Base-by-base conservation (phyloP, 192 early-diverging fungal genomes). In the Mortierella hygrophila region DNA sequence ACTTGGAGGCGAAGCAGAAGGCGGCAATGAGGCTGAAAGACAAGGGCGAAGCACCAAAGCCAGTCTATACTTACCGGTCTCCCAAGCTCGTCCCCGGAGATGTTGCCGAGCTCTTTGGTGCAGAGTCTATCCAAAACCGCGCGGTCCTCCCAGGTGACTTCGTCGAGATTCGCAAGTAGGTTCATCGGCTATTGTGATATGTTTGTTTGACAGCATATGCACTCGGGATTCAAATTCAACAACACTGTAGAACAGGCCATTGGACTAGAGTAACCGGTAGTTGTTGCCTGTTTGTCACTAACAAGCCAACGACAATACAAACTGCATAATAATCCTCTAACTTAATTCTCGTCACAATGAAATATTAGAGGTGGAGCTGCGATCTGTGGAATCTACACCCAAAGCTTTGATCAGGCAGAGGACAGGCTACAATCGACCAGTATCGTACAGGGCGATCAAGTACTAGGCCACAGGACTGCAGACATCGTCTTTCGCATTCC, bases 401-500 rank as follows among this genome's bases (percentile, higher is more conserved):
- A 70, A 35, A 63, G 42, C 54, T 86, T 86, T 78, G 79, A 86
- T 60, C 79, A 80, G 38, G 40, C 69, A 9, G 84, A 78, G 60
- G 84, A 79, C 8, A 79, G 84, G 69, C 68, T 86, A 23, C 75
- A 86, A 1, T 86, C 84, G 2, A 81, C 75, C 44, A 74, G 68
- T 32, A 57, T 81, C 35, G 49, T 49, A 0, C 79, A 69, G 6
- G 84, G 84, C 4, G 84, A 77, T 26, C 16, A 44, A 6, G 68
- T 86, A 13, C 42, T 86, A 13, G 13, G 10, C 0, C 85, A 89
- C 54, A 83, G 83, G 49, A 90, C 83, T 20, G 89, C 88, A 11
- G 88, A 89, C 68, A 87, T 93, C 68, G 83, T 88, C 1, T 93
- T 91, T 76, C 81, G 72, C 18, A 77, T 91, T 70, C 87, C 90